Percentiles rank a stretch among this genome's conserved stretches.
These are phyloP conservation scores for Fusarium sp. DNA, from an alignment of 2,329 filamentous ascomycete species.

Conservation along the genomic window DNA sequence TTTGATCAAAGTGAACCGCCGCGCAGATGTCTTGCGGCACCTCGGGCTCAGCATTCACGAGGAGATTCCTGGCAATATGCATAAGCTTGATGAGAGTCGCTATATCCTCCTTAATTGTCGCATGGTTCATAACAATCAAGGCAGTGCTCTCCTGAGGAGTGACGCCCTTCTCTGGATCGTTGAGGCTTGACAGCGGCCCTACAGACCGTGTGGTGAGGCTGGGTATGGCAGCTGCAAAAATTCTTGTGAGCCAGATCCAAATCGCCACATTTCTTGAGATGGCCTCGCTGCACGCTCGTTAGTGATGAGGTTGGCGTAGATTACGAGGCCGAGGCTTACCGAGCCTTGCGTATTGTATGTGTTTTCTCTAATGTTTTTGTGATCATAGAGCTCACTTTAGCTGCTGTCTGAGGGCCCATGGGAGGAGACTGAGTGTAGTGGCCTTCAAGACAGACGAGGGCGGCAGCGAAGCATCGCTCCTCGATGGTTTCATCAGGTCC, in stretches of 20 bases:
- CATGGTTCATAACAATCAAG: constrained; percentile 71
- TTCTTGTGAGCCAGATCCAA: constrained; percentile 72
- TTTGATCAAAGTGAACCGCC: constrained; percentile 71
- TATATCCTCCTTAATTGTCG: constrained; percentile 68
- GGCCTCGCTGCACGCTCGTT: constrained; percentile 58
- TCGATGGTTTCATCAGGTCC: constrained; percentile 63
- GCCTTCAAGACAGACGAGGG: constrained; percentile 69
- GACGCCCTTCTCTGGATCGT: constrained; percentile 64
- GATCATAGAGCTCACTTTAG: constrained; percentile 66
- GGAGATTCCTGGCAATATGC: constrained; percentile 72
- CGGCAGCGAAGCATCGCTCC: constrained; percentile 69
- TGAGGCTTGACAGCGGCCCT: constrained; percentile 62
- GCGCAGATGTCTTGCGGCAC: constrained; percentile 73
- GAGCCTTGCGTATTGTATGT: constrained; percentile 67
- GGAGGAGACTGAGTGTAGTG: constrained; percentile 67
- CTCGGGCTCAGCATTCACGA: constrained; percentile 71
- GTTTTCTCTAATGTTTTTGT: constrained; percentile 71
- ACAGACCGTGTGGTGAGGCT: constrained; percentile 69
- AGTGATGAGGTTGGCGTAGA: constrained; percentile 1
- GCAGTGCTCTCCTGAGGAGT: constrained; percentile 71
- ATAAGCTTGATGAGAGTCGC: constrained; percentile 73
- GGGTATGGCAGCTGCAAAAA: constrained; percentile 69
- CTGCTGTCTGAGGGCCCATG: constrained; percentile 66
- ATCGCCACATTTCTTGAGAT: constrained; percentile 71
- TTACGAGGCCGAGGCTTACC: constrained; percentile 52